Evolutionary conservation across 2,329 filamentous ascomycete species (phyloP).

Genomic region (Trichoderma brevicompactum): DNA sequence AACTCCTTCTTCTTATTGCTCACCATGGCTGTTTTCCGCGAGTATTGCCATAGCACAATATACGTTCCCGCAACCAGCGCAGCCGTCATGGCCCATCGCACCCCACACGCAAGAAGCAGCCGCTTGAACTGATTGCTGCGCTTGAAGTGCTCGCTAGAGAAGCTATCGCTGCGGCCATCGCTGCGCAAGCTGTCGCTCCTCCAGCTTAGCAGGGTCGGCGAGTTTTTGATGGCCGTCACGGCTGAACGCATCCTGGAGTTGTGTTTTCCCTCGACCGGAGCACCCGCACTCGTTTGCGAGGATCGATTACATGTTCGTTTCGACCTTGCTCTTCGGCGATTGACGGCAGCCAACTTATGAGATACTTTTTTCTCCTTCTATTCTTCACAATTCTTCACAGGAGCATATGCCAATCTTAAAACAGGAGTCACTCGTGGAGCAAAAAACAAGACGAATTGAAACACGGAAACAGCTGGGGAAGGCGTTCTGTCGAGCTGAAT

Average conservation of each 20-base stretch:
- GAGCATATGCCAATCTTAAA: not conserved
- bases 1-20: slow-evolving; percentile 46
- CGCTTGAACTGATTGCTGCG: slow-evolving; percentile 32
- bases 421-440: not conserved
- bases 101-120: slow-evolving; percentile 30
- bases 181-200: slow-evolving; percentile 32
- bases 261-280: slow-evolving; percentile 11
- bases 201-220: slow-evolving; percentile 21
- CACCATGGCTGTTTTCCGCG: slow-evolving; percentile 38
- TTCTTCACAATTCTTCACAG: not conserved
- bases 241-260: slow-evolving; percentile 12
- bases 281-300: slow-evolving; percentile 2
- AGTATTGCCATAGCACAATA: slow-evolving; percentile 39
- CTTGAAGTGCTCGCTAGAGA: slow-evolving; percentile 34
- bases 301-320: slow-evolving; percentile 19
- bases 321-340: not conserved
- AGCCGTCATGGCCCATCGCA: slow-evolving; percentile 40
- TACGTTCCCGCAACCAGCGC: slow-evolving; percentile 39
- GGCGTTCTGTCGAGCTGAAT: slow-evolving; percentile 7
- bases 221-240: slow-evolving; percentile 8
- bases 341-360: slow-evolving; percentile 2
- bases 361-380: not conserved
- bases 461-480: not conserved
- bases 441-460: not conserved
- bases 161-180: slow-evolving; percentile 30